Conservation (phyloP, 2,329 filamentous ascomycete genomes). For the Chaetomium strumarium region DNA sequence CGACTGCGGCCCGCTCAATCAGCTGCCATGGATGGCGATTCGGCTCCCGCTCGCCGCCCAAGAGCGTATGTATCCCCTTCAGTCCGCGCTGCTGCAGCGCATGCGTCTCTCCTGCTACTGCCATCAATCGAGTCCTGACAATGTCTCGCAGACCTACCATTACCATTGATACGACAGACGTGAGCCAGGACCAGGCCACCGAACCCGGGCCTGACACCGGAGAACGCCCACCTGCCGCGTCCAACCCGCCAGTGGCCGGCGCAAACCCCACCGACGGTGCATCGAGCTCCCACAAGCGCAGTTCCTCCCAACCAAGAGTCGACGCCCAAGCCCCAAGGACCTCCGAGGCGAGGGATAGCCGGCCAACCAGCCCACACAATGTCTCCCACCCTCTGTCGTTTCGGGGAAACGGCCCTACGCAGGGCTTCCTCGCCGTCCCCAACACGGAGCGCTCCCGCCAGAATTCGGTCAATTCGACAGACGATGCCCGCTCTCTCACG, state of each 20-base stretch:
- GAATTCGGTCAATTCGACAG: slow-evolving; percentile 64
- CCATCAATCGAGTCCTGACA: slow-evolving; percentile 14
- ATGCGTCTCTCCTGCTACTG: background rate
- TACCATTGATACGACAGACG: slow-evolving; percentile 47
- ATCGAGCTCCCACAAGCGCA: slow-evolving; percentile 26
- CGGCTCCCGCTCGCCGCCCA: slow-evolving; percentile 27
- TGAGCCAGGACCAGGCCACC: slow-evolving; percentile 26
- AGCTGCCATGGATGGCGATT: slow-evolving; percentile 23
- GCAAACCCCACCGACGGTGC: slow-evolving; percentile 23
- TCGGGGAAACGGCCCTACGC: slow-evolving; percentile 39
- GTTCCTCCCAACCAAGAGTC: slow-evolving; percentile 27
- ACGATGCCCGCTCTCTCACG: slow-evolving; percentile 50
- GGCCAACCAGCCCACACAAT: slow-evolving; percentile 68
- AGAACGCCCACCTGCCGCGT: slow-evolving; percentile 22
- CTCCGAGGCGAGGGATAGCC: slow-evolving; percentile 60
- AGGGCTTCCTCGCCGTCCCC: slow-evolving; percentile 61
- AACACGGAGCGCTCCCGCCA: slow-evolving; percentile 55
- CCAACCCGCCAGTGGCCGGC: slow-evolving; percentile 33
- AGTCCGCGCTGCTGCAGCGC: background rate
- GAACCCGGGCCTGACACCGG: slow-evolving; percentile 31
- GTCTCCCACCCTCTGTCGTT: slow-evolving; percentile 54
- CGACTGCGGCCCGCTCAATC: slow-evolving; percentile 15
- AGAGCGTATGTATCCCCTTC: slow-evolving; percentile 34
- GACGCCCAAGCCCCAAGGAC: slow-evolving; percentile 52
- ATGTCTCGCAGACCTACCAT: slow-evolving; percentile 42